phyloP scores from a whole-genome alignment of 108 stramenopile species.

The Pseudonitzschia pungens region DNA sequence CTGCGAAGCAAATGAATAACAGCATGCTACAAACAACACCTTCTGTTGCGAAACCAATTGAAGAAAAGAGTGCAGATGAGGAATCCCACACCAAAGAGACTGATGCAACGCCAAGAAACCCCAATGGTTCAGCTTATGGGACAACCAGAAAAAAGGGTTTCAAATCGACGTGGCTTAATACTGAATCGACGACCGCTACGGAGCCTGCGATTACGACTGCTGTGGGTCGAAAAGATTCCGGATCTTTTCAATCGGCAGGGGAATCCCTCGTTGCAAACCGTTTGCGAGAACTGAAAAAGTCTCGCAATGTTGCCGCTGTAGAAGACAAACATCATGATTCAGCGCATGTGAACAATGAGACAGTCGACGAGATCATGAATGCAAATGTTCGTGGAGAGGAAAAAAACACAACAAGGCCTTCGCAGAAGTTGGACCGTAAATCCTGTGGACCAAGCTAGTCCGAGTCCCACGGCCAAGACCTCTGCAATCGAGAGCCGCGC shows the following conservation, averaged over 20 bases:
- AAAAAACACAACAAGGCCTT: no score
- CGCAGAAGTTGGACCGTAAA: background rate
- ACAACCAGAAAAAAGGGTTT: background rate
- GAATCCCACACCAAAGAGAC: background rate
- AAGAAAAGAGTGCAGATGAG: background rate
- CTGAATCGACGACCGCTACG: background rate
- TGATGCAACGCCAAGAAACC: background rate
- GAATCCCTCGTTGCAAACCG: conserved; percentile 5
- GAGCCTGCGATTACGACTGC: background rate
- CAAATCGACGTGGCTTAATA: background rate
- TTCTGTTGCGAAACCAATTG: background rate
- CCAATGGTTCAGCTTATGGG: no score
- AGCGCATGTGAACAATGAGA: background rate
- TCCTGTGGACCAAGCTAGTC: background rate
- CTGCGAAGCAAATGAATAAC: background rate
- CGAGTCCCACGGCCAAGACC: background rate
- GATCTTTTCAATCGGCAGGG: background rate
- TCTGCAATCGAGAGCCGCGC: background rate
- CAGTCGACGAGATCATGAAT: background rate
- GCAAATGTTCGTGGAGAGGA: no score
- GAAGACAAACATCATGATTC: background rate
- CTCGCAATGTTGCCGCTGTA: background rate
- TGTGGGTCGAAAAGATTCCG: background rate
- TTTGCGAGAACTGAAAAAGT: background rate
- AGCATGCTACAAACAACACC: no score